These are phyloP conservation scores for Hypoxylon sp. DNA, from an alignment of 2,329 filamentous ascomycete genomes.

Conservation along the genomic window DNA sequence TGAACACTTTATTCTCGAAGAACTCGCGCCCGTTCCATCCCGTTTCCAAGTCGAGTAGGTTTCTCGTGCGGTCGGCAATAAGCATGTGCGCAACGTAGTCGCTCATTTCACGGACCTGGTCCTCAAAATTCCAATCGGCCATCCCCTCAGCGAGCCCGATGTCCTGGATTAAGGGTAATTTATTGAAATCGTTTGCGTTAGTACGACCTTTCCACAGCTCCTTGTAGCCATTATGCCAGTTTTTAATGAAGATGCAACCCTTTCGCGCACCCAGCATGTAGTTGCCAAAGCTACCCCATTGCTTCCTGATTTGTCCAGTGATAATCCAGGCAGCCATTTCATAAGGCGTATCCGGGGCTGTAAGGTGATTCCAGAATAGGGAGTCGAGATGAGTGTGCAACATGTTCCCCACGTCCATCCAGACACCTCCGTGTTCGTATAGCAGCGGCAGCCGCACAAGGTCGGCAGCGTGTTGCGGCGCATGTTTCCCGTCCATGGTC, in stretches of 20 bases:
- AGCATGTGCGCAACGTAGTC: conserved; percentile 59
- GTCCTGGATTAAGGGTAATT: conserved; percentile 51
- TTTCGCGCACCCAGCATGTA: conserved; percentile 61
- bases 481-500: conserved; percentile 59
- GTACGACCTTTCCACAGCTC: conserved; percentile 56
- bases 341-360: conserved; percentile 46
- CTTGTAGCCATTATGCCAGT: conserved; percentile 59
- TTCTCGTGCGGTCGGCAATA: conserved; percentile 55
- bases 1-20: conserved; percentile 54
- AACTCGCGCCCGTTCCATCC: conserved; percentile 55
- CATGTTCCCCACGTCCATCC: conserved; percentile 59
- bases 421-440: conserved; percentile 56
- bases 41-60: conserved; percentile 52
- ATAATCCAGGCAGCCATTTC: conserved; percentile 57
- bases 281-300: conserved; percentile 58
- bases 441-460: conserved; percentile 59
- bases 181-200: conserved; percentile 55
- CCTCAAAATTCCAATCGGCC: conserved; percentile 45
- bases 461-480: conserved; percentile 61
- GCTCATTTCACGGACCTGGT: conserved; percentile 53
- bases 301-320: conserved; percentile 54
- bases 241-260: conserved; percentile 60
- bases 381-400: conserved; percentile 55
- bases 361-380: conserved; percentile 55
- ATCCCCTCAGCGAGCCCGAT: conserved; percentile 54